Conservation (phyloP, 495 filamentous ascomycete species). For the Saxispiralis lemnorum region DNA sequence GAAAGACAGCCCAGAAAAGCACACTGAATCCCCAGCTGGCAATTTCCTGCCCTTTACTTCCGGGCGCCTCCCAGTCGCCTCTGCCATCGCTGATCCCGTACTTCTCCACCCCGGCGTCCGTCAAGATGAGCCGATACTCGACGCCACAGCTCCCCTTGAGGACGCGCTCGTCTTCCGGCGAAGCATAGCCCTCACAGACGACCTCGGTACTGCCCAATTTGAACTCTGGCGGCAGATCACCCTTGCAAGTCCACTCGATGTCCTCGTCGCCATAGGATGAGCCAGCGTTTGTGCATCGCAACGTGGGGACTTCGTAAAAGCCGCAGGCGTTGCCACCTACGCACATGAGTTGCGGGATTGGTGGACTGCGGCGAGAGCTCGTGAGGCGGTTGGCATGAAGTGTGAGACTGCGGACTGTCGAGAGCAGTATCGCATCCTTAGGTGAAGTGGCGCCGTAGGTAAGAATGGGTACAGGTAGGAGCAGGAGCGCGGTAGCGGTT, state of each 20-base stretch:
- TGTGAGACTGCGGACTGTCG: slow-evolving; percentile 60
- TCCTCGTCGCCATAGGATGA: slow-evolving; percentile 25
- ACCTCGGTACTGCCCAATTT: slow-evolving; percentile 85
- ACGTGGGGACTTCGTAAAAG: slow-evolving; percentile 54
- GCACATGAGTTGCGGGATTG: slow-evolving; percentile 74
- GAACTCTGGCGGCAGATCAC: slow-evolving; percentile 61
- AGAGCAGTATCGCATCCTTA: slow-evolving; percentile 43
- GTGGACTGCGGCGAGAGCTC: slow-evolving; percentile 52
- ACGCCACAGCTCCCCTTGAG: slow-evolving; percentile 84
- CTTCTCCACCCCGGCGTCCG: slow-evolving; percentile 57
- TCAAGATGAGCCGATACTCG: slow-evolving; percentile 71
- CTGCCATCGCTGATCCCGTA: slow-evolving; percentile 26
- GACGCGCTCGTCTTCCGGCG: slow-evolving; percentile 59
- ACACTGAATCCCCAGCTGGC: neutral
- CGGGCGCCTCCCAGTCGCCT: neutral
- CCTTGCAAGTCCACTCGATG: slow-evolving; percentile 78
- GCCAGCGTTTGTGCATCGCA: slow-evolving; percentile 81
- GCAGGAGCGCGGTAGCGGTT: too few species aligned
- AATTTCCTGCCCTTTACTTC: neutral
- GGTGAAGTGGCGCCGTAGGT: neutral
- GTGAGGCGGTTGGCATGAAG: slow-evolving; percentile 47
- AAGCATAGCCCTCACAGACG: slow-evolving; percentile 73
- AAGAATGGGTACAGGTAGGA: too few species aligned
- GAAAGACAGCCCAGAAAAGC: slow-evolving; percentile 12
- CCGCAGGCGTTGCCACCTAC: slow-evolving; percentile 43